Base-by-base conservation (phyloP, 805 yeast species). In the Debaryomyces hansenii region DNA sequence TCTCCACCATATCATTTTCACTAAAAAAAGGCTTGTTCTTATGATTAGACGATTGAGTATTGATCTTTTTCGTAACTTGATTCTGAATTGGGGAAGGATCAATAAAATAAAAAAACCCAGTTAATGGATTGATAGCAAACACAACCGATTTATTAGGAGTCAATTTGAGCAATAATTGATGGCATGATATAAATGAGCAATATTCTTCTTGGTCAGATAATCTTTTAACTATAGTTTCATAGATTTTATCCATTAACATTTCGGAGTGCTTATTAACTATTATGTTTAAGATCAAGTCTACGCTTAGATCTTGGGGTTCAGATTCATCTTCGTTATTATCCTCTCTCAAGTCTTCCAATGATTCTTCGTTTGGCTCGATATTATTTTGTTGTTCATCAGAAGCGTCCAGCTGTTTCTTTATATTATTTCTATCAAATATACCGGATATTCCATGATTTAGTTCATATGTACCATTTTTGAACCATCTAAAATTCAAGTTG, bases 401-500 rank as follows among this genome's bases (percentile, higher is more conserved):
- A 40, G 50, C 62, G 20, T 55, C 57, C 27, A 72, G 72, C 59
- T 48, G 31, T 33, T 18, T 29, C 38, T 38, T 14, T 41, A 44
- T 44, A 15, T 41, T 41, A 11, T 42, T 37, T 28, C 35, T 41
- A 35, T 24, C 46, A 42, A 46, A 40, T 16, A 42, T 20, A 6
- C 50, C 50, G 12, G 39, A 28, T 20, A 46, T 42, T n/a, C 46
- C 50, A n/a, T 58, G 57, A 34, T 53, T 44, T 7, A 55, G 45
- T 15, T 52, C 53, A 44, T 75, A 69, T 20, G 61, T 59, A 1
- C 85, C 85, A 53, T 84, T 83, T 50, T 79, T 78, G 51, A 74
- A 77, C 91, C 91, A 85, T 48, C 82, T 70, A 55, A 78, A 77
- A 24, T 75, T 75, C 24, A 85, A 63, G 28, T 76, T 70, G 51